Percentiles rank a stretch among this genome's conserved stretches.
Conservation (phyloP, 2,329 filamentous ascomycete genomes). For the Basipetospora sp. region DNA sequence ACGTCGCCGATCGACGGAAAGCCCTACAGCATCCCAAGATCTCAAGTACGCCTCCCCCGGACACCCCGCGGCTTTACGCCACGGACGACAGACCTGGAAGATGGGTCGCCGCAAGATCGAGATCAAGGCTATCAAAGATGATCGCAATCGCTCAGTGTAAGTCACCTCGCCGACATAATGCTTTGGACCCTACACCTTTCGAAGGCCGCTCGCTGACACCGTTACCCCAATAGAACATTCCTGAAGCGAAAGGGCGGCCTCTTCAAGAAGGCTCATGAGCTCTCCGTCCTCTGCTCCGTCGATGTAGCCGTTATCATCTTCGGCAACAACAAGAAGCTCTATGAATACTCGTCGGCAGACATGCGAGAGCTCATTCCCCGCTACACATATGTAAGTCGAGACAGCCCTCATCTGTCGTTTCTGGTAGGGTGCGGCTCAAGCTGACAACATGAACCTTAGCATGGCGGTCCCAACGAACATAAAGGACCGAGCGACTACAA, state of each 20-base stretch:
- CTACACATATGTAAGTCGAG: conserved; percentile 69
- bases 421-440: too few relatives aligned
- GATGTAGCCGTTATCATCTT: conserved; percentile 98
- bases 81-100: conserved; percentile 12
- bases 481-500: conserved; percentile 90
- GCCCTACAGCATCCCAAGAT: too few relatives aligned
- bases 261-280: conserved; percentile 98
- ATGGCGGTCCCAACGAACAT: conserved; percentile 85
- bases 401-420: conserved; percentile 4
- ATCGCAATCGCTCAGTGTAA: conserved; percentile 93
- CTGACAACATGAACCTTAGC: conserved; percentile 51
- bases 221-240: conserved; percentile 55
- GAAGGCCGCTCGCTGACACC: conserved; percentile 2
- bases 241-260: conserved; percentile 95
- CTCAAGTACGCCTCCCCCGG: too few relatives aligned
- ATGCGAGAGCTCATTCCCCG: conserved; percentile 80
- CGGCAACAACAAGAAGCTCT: conserved; percentile 96
- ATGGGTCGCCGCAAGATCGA: conserved; percentile 99
- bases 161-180: conserved; percentile 20
- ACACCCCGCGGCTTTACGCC: too few relatives aligned
- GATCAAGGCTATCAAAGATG: conserved; percentile 98
- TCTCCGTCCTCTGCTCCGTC: conserved; percentile 93
- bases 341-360: conserved; percentile 89
- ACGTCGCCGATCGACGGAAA: too few relatives aligned
- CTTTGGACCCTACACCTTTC: neutral